Evolutionary conservation across 75 land plant genomes (phyloP), one percentile per base, ranked within the genome.

Genomic region (Cryptomeria japonica): DNA sequence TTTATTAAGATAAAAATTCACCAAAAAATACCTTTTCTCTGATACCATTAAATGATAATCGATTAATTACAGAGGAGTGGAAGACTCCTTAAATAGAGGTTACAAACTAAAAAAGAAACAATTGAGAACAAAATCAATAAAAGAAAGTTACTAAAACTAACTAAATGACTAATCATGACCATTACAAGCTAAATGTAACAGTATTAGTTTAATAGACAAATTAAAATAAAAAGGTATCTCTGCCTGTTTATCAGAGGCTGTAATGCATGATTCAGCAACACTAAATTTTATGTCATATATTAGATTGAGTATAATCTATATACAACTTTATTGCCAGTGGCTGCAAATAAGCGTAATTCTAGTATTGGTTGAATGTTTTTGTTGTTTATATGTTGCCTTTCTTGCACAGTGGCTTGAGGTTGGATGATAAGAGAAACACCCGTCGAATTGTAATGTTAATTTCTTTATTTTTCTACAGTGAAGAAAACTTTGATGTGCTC

Each of bases 401-500:
- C 77, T 37, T 86, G 56, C 28, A 84, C 18, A 51, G 32, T 58
- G 37, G 41, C 39, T 80, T 28, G 83, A 19, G 42, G 46, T 25
- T 80, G n/a, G 47, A 12, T 44, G n/a, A 25, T 31, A 82, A 4
- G 84, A 11, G 28, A 44, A 41, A 11, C 25, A 83, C 83, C 32
- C 51, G 15, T 42, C 14, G 39, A 36, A 22, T 85, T 88, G 12
- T 53, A 14, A 76, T 76, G 58, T 86, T 89, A 41, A 88, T 55
- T 61, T 31, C 10, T 56, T 53, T 13, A 37, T 36, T 53, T 85
- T 53, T 28, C 22, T 12, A 47, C 95, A 98, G 99, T 88, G 94
- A 95, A 90, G 99, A 98, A 90, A 98, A 98, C 85, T 98, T 98
- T 88, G 97, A 98, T 92, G 97, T 98, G 28, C 84, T 89, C 56